Percentiles rank a stretch among this genome's conserved stretches.
These are phyloP conservation scores for Paecilomyces dactylethromorphus DNA, from an alignment of 2,329 filamentous ascomycete species.

Conservation along the genomic window DNA sequence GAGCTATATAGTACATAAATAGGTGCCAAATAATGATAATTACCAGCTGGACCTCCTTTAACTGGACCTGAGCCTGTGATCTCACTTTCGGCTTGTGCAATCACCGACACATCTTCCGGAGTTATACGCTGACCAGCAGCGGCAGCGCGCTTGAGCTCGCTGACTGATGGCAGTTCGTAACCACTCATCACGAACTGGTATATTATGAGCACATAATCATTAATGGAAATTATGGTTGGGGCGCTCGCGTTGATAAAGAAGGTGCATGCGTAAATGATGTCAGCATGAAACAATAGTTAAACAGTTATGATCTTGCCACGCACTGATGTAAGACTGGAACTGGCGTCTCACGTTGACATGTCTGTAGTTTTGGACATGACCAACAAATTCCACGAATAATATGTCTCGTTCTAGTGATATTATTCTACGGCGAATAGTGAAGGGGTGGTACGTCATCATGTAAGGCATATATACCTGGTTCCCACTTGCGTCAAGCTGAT, in stretches of 20 bases:
- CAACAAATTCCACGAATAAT: too few species aligned
- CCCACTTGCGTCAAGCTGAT: too few species aligned
- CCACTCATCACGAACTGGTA: not conserved
- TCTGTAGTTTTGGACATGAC: too few species aligned
- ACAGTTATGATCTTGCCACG: too few species aligned
- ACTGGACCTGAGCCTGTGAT: slow-evolving; percentile 23
- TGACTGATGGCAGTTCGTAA: slow-evolving; percentile 20
- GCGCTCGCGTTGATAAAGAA: not conserved
- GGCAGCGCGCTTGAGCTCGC: slow-evolving; percentile 23
- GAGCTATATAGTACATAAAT: not conserved
- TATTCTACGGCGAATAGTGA: too few species aligned
- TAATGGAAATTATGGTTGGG: not conserved
- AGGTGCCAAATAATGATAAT: not conserved
- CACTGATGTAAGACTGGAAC: slow-evolving; percentile 8
- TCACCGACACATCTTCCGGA: slow-evolving; percentile 23
- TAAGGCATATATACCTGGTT: too few species aligned
- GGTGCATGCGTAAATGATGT: not conserved
- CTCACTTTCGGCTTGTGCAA: slow-evolving; percentile 25
- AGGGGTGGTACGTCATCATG: too few species aligned
- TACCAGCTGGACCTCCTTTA: slow-evolving; percentile 26
- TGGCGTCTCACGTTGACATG: slow-evolving; percentile 2
- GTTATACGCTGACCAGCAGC: slow-evolving; percentile 27
- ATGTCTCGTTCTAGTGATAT: too few species aligned
- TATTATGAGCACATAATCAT: not conserved
- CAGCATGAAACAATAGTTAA: not conserved